Conservation (phyloP, 108 stramenopile genomes). For the Skeletonema marinoi region DNA sequence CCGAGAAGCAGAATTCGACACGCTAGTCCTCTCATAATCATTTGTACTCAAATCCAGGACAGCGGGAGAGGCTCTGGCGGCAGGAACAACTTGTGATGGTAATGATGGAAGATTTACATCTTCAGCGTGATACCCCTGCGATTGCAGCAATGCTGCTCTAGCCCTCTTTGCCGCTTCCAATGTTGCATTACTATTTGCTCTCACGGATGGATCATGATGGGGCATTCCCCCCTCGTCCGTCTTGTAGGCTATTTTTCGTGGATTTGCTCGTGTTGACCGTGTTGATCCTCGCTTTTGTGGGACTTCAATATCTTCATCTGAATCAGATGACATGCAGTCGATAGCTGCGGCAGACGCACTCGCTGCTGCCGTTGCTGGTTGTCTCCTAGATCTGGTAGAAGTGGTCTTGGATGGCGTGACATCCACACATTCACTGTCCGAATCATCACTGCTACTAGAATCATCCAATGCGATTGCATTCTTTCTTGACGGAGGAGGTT, state of each 20-base stretch:
- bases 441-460: not conserved
- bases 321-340: not conserved
- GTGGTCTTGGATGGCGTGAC: not conserved
- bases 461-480: not conserved
- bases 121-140: constrained; percentile 65
- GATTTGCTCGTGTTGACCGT: not conserved
- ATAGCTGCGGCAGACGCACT: not conserved
- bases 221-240: not conserved
- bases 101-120: constrained; percentile 44
- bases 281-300: not conserved
- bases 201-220: constrained; percentile 24
- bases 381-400: not conserved
- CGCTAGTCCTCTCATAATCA: constrained; percentile 9
- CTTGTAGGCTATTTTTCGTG: not conserved
- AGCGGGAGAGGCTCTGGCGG: not conserved
- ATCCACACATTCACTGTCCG: not conserved
- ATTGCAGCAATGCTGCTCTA: constrained; percentile 22
- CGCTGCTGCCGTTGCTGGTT: not conserved
- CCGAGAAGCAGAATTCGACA: not conserved
- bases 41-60: not conserved
- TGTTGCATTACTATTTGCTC: constrained; percentile 6
- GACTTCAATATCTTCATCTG: not conserved
- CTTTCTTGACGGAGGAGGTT: not conserved
- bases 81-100: not conserved
- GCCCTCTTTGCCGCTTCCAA: constrained; percentile 27